Evolutionary conservation across 208 protist genomes (phyloP).

Genomic region (Crithidia thermophila): DNA sequence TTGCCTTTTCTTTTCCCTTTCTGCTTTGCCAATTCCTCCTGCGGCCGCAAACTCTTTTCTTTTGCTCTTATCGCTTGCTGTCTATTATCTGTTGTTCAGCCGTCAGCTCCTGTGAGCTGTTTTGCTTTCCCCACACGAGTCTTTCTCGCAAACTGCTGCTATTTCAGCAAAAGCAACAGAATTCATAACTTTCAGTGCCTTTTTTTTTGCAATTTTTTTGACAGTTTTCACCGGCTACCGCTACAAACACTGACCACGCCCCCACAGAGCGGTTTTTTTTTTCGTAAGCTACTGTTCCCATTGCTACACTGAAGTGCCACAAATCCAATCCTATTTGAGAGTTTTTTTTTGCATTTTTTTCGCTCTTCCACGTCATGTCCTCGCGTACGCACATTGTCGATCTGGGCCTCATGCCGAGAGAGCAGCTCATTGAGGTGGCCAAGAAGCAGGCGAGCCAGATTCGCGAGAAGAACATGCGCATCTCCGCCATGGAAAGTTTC

Average conservation of each 20-base stretch:
- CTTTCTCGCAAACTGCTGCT: too few species aligned
- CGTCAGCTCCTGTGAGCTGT: too few species aligned
- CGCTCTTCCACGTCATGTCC: conserved; percentile 1
- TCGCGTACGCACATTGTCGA: conserved; percentile 59
- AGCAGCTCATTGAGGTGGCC: conserved; percentile 63
- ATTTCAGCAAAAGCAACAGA: too few species aligned
- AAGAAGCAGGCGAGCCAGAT: conserved; percentile 59
- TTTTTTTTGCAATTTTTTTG: conserved; percentile 24
- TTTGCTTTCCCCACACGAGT: too few species aligned
- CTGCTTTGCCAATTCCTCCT: conserved; percentile 2
- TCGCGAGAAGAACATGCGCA: conserved; percentile 58
- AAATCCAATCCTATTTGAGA: neutral
- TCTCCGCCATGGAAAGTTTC: conserved; percentile 44
- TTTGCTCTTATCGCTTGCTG: conserved; percentile 6
- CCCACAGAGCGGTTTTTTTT: too few species aligned
- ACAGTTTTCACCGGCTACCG: too few species aligned
- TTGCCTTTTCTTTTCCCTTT: neutral
- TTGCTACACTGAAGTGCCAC: neutral
- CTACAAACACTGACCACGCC: too few species aligned
- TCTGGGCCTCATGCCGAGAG: conserved; percentile 49
- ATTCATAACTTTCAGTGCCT: too few species aligned
- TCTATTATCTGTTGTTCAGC: conserved; percentile 6
- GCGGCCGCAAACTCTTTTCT: neutral
- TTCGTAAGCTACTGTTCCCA: too few species aligned
- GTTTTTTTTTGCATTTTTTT: conserved; percentile 5